Evolutionary conservation across 2,329 filamentous ascomycete species (phyloP).

Genomic region (Nigrograna mackinnonii): DNA sequence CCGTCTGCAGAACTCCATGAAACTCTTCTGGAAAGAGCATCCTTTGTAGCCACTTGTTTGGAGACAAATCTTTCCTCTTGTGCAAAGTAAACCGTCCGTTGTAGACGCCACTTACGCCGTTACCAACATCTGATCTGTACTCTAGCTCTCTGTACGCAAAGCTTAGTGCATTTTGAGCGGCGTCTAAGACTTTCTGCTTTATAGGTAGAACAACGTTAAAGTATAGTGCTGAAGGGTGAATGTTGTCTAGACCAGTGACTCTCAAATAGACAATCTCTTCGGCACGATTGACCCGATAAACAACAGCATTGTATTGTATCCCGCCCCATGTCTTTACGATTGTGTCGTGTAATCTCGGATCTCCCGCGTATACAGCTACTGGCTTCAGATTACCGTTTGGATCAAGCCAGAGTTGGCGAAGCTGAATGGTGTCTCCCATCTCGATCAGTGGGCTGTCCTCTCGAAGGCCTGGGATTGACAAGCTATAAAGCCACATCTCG

Average conservation of each 20-base stretch:
- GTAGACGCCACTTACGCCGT: no score
- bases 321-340: slow-evolving; percentile 18
- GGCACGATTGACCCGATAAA: slow-evolving; percentile 24
- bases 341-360: slow-evolving; percentile 1
- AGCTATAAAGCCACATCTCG: no score
- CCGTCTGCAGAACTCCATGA: slow-evolving; percentile 44
- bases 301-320: slow-evolving; percentile 20
- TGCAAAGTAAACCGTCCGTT: no score
- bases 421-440: slow-evolving; percentile 32
- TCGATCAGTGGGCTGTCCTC: slow-evolving; percentile 36
- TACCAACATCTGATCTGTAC: no score
- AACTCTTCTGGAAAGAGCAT: slow-evolving; percentile 49
- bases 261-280: slow-evolving; percentile 26
- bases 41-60: slow-evolving; percentile 32
- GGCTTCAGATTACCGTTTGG: slow-evolving; percentile 9
- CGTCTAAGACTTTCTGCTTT: slow-evolving; percentile 12
- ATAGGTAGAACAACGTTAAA: slow-evolving; percentile 29
- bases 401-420: slow-evolving; percentile 32
- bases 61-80: no score
- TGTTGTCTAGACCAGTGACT: slow-evolving; percentile 15
- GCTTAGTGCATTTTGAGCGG: slow-evolving; percentile 11
- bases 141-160: slow-evolving; percentile 11
- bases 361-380: slow-evolving; percentile 3
- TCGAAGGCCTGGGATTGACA: slow-evolving; percentile 30
- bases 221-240: slow-evolving; percentile 3